phyloP scores from a whole-genome alignment of 1,284 basidiomycete genomes.

The Ustilago nuda region DNA sequence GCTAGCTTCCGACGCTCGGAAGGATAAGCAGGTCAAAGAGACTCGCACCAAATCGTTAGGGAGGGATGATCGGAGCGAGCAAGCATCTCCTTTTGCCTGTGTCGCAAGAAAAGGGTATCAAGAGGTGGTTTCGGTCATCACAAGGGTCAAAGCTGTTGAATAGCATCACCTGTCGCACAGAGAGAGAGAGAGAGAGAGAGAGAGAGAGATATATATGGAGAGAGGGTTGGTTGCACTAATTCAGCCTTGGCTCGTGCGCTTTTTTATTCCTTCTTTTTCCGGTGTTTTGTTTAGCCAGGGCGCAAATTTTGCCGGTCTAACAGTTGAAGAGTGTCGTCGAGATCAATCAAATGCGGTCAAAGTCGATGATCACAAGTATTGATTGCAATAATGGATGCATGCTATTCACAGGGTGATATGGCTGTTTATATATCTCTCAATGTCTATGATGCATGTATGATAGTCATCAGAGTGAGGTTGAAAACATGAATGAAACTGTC shows the following conservation, averaged over 20 bases:
- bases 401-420: no score
- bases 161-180: constrained; percentile 1
- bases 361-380: no score
- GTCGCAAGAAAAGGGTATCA: not conserved
- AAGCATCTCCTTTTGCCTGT: not conserved
- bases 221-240: not conserved
- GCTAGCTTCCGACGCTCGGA: not conserved
- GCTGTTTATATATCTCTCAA: no score
- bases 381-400: no score
- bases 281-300: not conserved
- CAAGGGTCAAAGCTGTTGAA: not conserved
- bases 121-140: not conserved
- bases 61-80: constrained; percentile 3
- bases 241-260: constrained; percentile 10
- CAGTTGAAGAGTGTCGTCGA: no score
- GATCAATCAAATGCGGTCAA: no score
- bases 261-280: not conserved
- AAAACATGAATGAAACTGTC: no score
- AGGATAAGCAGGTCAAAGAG: not conserved
- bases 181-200: not conserved
- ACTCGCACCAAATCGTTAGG: not conserved
- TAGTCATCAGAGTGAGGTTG: no score
- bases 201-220: no score
- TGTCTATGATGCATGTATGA: no score
- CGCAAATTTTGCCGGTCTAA: not conserved